phyloP scores from a whole-genome alignment of 805 yeast genomes.

The Nakazawaea ernobii region DNA sequence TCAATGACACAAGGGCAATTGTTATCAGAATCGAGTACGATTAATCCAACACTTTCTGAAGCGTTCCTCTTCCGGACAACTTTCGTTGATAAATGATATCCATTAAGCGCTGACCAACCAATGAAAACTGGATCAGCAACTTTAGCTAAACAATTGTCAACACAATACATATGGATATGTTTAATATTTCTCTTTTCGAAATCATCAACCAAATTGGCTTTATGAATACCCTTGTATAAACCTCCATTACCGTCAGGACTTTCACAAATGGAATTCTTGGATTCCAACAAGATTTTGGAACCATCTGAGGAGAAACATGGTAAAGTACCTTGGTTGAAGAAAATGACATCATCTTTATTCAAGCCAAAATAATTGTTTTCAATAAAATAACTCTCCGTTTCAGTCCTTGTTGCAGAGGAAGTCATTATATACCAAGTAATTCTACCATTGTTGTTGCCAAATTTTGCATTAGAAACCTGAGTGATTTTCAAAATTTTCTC shows the following conservation, averaged over 20 bases:
- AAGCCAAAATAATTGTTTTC: conserved; percentile 70
- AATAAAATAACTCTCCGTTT: conserved; percentile 68
- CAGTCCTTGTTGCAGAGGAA: conserved; percentile 73
- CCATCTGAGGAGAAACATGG: conserved; percentile 84
- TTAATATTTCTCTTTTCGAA: conserved; percentile 62
- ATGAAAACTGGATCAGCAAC: conserved; percentile 89
- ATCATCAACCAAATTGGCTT: conserved; percentile 62
- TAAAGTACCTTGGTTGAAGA: conserved; percentile 92
- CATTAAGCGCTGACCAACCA: conserved; percentile 71
- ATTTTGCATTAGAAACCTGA: conserved; percentile 36
- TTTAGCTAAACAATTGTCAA: conserved; percentile 86
- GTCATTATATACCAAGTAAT: conserved; percentile 95
- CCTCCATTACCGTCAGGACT: conserved; percentile 99
- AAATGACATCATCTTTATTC: conserved; percentile 48
- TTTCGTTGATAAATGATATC: conserved; percentile 80
- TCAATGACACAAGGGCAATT: conserved; percentile 86
- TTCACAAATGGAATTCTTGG: conserved; percentile 53
- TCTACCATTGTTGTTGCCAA: conserved; percentile 20
- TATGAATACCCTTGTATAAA: conserved; percentile 73
- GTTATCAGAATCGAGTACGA: conserved; percentile 57
- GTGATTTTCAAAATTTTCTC: conserved; percentile 71
- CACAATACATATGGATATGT: conserved; percentile 96
- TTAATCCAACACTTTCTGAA: conserved; percentile 84
- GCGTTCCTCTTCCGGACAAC: conserved; percentile 92
- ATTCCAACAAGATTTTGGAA: conserved; percentile 56